Percentiles rank a stretch among this genome's conserved stretches.
Conservation (phyloP, 2,329 filamentous ascomycete species). For the Alternaria conjuncta region DNA sequence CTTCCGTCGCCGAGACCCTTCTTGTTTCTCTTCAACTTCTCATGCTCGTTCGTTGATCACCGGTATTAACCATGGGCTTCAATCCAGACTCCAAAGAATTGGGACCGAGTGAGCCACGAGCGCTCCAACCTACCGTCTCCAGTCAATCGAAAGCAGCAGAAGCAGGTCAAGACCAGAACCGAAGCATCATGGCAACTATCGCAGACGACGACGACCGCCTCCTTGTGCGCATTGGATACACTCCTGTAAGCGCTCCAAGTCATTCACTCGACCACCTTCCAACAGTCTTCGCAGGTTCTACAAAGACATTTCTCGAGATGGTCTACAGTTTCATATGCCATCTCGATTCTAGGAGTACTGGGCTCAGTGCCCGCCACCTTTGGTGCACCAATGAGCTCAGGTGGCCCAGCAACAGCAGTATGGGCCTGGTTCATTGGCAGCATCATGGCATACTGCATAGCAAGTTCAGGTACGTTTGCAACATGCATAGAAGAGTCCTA, state of each 20-base stretch:
- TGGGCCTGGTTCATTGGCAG: slow-evolving; percentile 72
- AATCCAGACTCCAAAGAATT: slow-evolving; percentile 32
- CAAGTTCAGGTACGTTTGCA: slow-evolving; percentile 58
- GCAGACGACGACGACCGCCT: slow-evolving; percentile 66
- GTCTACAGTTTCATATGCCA: slow-evolving; percentile 71
- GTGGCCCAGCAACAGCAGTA: slow-evolving; percentile 68
- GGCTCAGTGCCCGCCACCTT: slow-evolving; percentile 71
- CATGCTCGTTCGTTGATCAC: slow-evolving; percentile 30
- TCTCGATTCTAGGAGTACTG: slow-evolving; percentile 68
- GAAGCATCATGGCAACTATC: slow-evolving; percentile 56
- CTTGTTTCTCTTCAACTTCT: slow-evolving; percentile 11
- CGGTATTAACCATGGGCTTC: slow-evolving; percentile 35
- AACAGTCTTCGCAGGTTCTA: slow-evolving; percentile 58
- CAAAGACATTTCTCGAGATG: slow-evolving; percentile 69
- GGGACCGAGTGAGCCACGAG: slow-evolving; percentile 9
- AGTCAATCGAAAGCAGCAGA: slow-evolving; percentile 35
- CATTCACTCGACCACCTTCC: slow-evolving; percentile 8
- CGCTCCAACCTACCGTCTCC: slow-evolving; percentile 27
- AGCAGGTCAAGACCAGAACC: slow-evolving; percentile 18
- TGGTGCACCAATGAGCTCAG: slow-evolving; percentile 63
- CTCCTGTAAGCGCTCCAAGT: slow-evolving; percentile 56
- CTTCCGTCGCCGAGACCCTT: slow-evolving; percentile 6
- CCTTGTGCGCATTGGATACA: slow-evolving; percentile 67
- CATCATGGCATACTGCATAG: slow-evolving; percentile 69
- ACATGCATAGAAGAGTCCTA: background rate